These are phyloP conservation scores for Botryotinia convoluta DNA, from an alignment of 2,329 filamentous ascomycete species.

Conservation along the genomic window DNA sequence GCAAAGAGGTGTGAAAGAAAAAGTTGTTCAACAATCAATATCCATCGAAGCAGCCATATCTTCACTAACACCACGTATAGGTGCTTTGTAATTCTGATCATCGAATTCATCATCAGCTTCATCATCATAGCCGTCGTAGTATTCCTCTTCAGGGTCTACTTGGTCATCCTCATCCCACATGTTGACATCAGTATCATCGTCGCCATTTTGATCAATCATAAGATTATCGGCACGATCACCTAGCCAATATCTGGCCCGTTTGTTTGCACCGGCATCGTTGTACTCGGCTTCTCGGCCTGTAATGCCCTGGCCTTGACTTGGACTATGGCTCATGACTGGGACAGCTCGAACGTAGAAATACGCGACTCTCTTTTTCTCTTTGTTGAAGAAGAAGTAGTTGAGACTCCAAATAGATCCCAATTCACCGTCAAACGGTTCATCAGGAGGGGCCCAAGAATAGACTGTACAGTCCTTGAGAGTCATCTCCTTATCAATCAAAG, in stretches of 20 bases:
- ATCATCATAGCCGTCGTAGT: constrained; percentile 40
- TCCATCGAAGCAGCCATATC: constrained; percentile 63
- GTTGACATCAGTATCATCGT: constrained; percentile 42
- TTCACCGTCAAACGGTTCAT: constrained; percentile 87
- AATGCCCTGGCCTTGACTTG: constrained; percentile 42
- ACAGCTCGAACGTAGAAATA: constrained; percentile 93
- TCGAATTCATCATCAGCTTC: constrained; percentile 38
- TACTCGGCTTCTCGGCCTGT: constrained; percentile 34
- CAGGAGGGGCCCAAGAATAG: constrained; percentile 85
- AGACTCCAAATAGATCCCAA: constrained; percentile 92
- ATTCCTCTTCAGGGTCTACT: constrained; percentile 45
- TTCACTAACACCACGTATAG: constrained; percentile 58
- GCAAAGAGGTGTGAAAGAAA: constrained; percentile 1
- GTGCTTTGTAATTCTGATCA: constrained; percentile 45
- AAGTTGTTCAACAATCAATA: constrained; percentile 44
- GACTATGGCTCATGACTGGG: constrained; percentile 68
- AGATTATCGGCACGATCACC: constrained; percentile 57
- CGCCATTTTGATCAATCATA: constrained; percentile 42
- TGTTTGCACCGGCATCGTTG: constrained; percentile 59
- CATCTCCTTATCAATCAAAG: constrained; percentile 92
- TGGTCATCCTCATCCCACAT: constrained; percentile 46
- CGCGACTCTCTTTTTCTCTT: constrained; percentile 83
- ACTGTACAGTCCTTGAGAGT: constrained; percentile 81
- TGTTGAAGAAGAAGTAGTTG: constrained; percentile 98
- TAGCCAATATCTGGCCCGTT: constrained; percentile 86